A percentile compares a stretch with the other conserved stretches of the same genome.
These are phyloP conservation scores for Ganoderma leucocontextum DNA, from an alignment of 1,284 basidiomycete species.

Conservation along the genomic window DNA sequence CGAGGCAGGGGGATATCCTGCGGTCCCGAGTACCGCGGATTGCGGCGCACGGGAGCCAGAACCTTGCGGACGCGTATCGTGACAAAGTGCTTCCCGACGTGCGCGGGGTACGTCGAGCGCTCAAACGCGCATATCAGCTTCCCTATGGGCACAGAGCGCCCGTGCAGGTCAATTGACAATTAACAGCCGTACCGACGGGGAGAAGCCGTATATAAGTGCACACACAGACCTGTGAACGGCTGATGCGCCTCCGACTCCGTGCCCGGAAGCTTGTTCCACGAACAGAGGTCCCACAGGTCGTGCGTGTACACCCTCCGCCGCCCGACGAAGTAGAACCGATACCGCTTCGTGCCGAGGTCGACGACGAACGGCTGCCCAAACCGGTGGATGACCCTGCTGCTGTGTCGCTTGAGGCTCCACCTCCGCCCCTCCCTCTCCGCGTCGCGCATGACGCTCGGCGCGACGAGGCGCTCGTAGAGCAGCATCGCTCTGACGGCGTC, in stretches of 20 bases:
- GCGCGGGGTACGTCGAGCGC: not conserved
- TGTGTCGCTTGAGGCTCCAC: not conserved
- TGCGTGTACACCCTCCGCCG: not conserved
- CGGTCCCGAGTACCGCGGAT: not conserved
- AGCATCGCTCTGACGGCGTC: not conserved
- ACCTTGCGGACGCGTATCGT: not conserved
- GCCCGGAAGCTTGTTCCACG: not conserved
- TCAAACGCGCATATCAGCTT: not conserved
- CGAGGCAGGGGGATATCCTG: not conserved
- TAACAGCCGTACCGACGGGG: not conserved
- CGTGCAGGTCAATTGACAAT: not conserved
- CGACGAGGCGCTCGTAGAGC: not conserved
- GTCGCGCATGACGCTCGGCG: not conserved
- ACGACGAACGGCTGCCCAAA: conserved; percentile 3
- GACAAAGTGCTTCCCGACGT: not conserved
- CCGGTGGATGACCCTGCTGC: not conserved
- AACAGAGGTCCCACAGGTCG: not conserved
- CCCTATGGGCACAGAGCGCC: not conserved
- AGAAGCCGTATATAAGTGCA: not conserved
- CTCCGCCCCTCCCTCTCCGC: not conserved
- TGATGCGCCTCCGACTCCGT: not conserved
- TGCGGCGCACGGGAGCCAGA: not conserved
- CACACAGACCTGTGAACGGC: not conserved
- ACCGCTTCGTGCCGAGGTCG: not conserved
- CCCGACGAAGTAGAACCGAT: not conserved